phyloP scores from a whole-genome alignment of 2,329 filamentous ascomycete genomes.

The Cordyceps farinosa region DNA sequence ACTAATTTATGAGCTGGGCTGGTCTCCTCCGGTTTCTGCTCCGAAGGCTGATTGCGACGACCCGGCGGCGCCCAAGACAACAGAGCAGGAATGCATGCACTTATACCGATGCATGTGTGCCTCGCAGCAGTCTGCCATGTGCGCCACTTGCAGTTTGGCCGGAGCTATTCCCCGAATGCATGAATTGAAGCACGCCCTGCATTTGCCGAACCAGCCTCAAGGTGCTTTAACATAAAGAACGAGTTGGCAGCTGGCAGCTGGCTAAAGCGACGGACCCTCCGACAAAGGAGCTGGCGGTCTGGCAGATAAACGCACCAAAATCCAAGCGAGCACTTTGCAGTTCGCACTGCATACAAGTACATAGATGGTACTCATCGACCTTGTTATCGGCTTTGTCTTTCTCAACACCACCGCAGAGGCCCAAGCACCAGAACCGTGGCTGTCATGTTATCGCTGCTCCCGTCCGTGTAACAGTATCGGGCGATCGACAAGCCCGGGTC shows the following conservation, averaged over 20 bases:
- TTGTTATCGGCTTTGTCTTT: not conserved
- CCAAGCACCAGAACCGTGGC: not conserved
- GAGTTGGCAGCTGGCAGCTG: not conserved
- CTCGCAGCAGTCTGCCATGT: not conserved
- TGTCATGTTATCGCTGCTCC: not conserved
- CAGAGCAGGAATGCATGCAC: not conserved
- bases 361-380: no score
- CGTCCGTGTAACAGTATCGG: constrained; percentile 5
- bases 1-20: not conserved
- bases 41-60: constrained; percentile 9
- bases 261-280: not conserved
- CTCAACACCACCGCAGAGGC: not conserved
- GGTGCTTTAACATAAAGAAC: not conserved
- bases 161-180: not conserved
- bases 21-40: constrained; percentile 12
- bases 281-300: not conserved
- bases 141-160: not conserved
- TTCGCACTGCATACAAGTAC: no score
- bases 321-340: no score
- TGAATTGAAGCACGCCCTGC: not conserved
- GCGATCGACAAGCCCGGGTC: not conserved
- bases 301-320: not conserved
- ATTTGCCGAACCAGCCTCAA: not conserved
- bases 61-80: not conserved
- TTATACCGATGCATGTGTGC: not conserved